Base-by-base conservation (phyloP, 768 basidiomycete genomes). In the Tubosaeta sp. region DNA sequence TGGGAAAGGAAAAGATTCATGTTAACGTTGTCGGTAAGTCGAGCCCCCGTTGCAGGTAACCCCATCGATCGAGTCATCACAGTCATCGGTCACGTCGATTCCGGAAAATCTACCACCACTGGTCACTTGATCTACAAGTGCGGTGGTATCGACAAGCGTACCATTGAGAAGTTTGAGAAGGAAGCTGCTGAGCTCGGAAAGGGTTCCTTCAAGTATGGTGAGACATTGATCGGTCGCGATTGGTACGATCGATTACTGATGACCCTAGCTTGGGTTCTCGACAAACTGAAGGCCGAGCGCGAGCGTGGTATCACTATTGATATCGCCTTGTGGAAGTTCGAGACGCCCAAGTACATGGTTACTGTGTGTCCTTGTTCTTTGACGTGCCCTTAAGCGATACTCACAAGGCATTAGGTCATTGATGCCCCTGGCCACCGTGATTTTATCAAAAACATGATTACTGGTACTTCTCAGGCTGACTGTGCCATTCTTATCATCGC, bases 381-480 rank as follows among this genome's bases (percentile, higher is more conserved):
- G 14, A 19, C 34, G 22, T 10, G 19, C 16, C 31, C 13, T 19
- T 9, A 54, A 43, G 17, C n/a, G 4, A 46, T 43, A 50, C 51
- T 54, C 25, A 48, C 43, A 2, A n/a, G 57, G 45, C 48, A 56
- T 46, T 61, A 91, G 92, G 93, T 99, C 78, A 98, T 98, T 66
- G 97, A 98, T 72, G 97, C 97, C 73, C 97, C 97, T 44, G 95
- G 95, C 71, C 95, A 97, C 75, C 94, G 97, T 85, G 97, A 99
- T 72, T 99, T 99, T 79, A 99, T 99, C 85, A 99, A 99, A 81
- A 99, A 97, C 91, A 97, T 95, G 95, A 99, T 99, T 74, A 99
- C 97, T 58, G 97, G 97, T 83, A 99, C 97, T 66, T 99, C 97
- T 67, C 97, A 99, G 85, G 95, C 95, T 72, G 95, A 99, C 74